A percentile compares a stretch with the other conserved stretches of the same genome.
phyloP scores from a whole-genome alignment of 768 basidiomycete genomes.

The Chalciporus pseudorubinellus region DNA sequence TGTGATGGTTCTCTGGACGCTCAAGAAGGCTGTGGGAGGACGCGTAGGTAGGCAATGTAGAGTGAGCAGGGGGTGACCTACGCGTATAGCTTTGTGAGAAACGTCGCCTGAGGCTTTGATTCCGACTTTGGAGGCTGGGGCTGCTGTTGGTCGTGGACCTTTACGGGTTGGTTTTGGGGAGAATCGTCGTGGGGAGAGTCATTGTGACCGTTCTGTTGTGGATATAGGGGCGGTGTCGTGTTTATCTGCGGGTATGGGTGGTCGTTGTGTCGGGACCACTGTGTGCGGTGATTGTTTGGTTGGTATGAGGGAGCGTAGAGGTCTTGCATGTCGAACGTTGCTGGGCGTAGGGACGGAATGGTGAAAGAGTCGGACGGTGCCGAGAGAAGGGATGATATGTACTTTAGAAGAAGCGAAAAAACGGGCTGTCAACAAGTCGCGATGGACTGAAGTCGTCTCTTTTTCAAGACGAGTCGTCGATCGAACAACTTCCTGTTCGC shows the following conservation, averaged over 20 bases:
- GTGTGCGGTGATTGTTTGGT: conserved; percentile 40
- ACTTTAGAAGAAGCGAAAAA: conserved; percentile 30
- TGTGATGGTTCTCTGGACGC: conserved; percentile 90
- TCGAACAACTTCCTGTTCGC: conserved; percentile 22
- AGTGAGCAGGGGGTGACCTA: conserved; percentile 41
- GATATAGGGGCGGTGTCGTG: conserved; percentile 34
- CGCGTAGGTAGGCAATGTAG: conserved; percentile 17
- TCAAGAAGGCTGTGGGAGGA: conserved; percentile 66
- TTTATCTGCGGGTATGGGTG: conserved; percentile 35
- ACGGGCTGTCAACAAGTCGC: conserved; percentile 24
- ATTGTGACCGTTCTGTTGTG: conserved; percentile 35
- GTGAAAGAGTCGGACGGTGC: conserved; percentile 31
- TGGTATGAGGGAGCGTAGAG: conserved; percentile 44
- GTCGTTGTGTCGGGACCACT: conserved; percentile 34
- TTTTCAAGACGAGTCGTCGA: conserved; percentile 27
- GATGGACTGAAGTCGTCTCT: conserved; percentile 5
- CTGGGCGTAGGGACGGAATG: conserved; percentile 41
- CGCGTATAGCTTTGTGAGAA: conserved; percentile 96
- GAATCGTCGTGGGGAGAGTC: conserved; percentile 48
- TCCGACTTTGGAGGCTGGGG: conserved; percentile 64
- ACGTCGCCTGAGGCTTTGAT: conserved; percentile 88
- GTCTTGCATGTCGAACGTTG: conserved; percentile 46
- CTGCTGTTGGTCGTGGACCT: conserved; percentile 40
- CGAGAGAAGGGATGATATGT: conserved; percentile 26
- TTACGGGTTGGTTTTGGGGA: conserved; percentile 35